These are phyloP conservation scores for Sporobolomyces roseus DNA, from an alignment of 768 basidiomycete genomes.

Conservation along the genomic window DNA sequence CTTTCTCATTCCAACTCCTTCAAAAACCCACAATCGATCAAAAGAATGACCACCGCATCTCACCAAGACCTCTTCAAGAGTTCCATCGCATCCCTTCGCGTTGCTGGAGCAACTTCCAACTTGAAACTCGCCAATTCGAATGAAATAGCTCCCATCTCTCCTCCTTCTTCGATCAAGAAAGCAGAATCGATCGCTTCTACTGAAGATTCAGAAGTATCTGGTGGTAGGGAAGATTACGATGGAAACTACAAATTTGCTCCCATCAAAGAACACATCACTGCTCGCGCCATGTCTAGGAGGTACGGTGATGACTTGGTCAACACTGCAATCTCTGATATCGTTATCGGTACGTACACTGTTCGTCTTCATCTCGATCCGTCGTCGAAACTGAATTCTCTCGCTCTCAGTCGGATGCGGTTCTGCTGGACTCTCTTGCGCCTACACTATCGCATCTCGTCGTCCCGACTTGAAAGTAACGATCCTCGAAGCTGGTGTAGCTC, in stretches of 20 bases:
- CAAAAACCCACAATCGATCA: neutral
- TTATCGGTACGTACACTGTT: conserved; percentile 51
- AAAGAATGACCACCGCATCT: conserved; percentile 9
- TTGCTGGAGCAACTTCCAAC: conserved; percentile 20
- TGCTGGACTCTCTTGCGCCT: conserved; percentile 68
- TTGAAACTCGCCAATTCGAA: neutral
- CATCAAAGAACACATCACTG: conserved; percentile 70
- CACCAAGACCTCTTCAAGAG: conserved; percentile 33
- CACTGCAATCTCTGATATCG: conserved; percentile 68
- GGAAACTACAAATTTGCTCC: conserved; percentile 56
- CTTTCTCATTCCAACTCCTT: neutral
- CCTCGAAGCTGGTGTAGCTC: conserved; percentile 73
- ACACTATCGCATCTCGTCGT: conserved; percentile 63
- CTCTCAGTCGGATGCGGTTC: conserved; percentile 60
- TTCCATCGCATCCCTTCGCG: conserved; percentile 34
- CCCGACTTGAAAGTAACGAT: conserved; percentile 66
- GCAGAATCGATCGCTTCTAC: neutral
- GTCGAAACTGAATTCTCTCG: neutral
- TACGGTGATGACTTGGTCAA: conserved; percentile 73
- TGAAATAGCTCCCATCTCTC: conserved; percentile 24
- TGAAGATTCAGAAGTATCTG: conserved; percentile 5
- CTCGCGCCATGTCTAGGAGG: conserved; percentile 72
- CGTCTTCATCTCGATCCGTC: neutral
- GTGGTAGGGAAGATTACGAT: neutral
- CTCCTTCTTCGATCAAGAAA: conserved; percentile 5